Percentiles rank a stretch among this genome's conserved stretches.
These are phyloP conservation scores for Tylopilus plumbeoviolaceoides DNA, from an alignment of 768 basidiomycete genomes.

Conservation along the genomic window DNA sequence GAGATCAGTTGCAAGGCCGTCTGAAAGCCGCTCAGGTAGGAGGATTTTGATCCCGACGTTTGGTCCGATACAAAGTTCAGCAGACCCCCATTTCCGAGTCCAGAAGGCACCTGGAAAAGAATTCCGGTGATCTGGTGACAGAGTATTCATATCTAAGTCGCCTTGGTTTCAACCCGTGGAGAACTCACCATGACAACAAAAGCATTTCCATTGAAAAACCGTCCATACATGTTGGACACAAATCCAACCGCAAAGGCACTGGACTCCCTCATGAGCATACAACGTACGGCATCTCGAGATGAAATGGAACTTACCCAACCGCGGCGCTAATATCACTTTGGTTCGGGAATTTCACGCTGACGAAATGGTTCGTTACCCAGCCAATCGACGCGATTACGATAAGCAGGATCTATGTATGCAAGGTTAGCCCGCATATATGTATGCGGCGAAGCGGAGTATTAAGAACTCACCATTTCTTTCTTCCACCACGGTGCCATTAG, in stretches of 20 bases:
- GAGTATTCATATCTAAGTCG: background rate
- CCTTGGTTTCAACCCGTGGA: background rate
- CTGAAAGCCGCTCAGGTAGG: slow-evolving; percentile 68
- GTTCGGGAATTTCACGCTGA: slow-evolving; percentile 52
- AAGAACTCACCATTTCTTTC: slow-evolving; percentile 49
- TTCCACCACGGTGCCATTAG: slow-evolving; percentile 57
- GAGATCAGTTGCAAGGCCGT: slow-evolving; percentile 74
- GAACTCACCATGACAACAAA: slow-evolving; percentile 73
- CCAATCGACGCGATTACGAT: slow-evolving; percentile 63
- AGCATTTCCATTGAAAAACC: slow-evolving; percentile 67
- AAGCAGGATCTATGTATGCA: slow-evolving; percentile 37
- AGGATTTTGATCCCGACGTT: slow-evolving; percentile 45
- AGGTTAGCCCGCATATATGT: background rate
- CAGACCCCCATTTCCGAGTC: slow-evolving; percentile 75
- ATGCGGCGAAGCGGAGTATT: background rate
- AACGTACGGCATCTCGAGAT: background rate
- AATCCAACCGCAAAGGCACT: slow-evolving; percentile 80
- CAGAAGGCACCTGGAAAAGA: slow-evolving; percentile 81
- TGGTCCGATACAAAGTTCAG: slow-evolving; percentile 62
- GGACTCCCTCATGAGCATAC: background rate
- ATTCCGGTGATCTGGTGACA: slow-evolving; percentile 63
- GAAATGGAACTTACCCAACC: slow-evolving; percentile 47
- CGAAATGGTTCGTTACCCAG: slow-evolving; percentile 75
- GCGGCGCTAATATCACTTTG: slow-evolving; percentile 78
- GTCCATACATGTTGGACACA: slow-evolving; percentile 72